Conservation (phyloP, 306 rosid genomes). For the Cucurbita maxima region DNA sequence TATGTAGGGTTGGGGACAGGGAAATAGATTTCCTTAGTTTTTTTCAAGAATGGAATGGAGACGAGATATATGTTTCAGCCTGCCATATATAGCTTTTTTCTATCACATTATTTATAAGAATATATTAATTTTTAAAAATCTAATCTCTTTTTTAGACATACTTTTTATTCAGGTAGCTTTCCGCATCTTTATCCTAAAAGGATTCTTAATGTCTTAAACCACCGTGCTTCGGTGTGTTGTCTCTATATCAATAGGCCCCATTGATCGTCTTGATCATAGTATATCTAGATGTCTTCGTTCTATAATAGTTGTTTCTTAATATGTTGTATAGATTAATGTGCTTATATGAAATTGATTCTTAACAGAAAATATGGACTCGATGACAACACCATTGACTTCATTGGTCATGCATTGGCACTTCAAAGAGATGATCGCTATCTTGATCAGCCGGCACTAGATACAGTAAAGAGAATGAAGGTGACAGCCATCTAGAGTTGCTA, state of each 20-base stretch:
- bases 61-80: background rate
- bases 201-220: background rate
- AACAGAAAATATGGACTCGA: slow-evolving; percentile 90
- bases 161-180: background rate
- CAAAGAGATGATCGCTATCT: slow-evolving; percentile 85
- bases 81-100: background rate
- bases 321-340: background rate
- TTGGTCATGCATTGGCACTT: slow-evolving; percentile 98
- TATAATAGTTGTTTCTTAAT: background rate
- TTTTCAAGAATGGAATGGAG: background rate
- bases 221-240: background rate
- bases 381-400: slow-evolving; percentile 79
- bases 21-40: background rate
- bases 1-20: background rate
- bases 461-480: slow-evolving; percentile 95
- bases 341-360: slow-evolving; percentile 13
- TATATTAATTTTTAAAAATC: background rate
- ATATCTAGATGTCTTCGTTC: background rate
- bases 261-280: background rate
- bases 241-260: background rate
- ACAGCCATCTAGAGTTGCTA: slow-evolving; percentile 1
- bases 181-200: background rate
- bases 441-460: slow-evolving; percentile 80
- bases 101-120: background rate
- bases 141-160: background rate